Evolutionary conservation across 192 early-diverging fungal species (phyloP).

Genomic region (Geranomyces michiganensis): DNA sequence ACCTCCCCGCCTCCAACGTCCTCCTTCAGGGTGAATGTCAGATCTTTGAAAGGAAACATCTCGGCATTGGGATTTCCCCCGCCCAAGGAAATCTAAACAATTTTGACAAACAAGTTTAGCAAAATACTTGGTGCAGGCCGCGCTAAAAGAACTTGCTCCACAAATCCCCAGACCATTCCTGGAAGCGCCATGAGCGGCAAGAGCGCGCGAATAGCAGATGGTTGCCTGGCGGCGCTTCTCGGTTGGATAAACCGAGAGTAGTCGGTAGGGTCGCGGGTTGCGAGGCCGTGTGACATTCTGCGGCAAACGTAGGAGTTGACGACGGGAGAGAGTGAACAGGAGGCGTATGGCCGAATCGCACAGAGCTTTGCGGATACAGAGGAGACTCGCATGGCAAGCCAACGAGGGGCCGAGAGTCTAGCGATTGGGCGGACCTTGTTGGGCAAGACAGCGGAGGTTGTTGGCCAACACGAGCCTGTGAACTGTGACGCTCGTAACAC

Average conservation of each 20-base stretch:
- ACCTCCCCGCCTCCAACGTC: constrained; percentile 43
- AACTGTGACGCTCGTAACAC: too few relatives aligned
- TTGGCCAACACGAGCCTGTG: too few relatives aligned
- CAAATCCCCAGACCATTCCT: constrained; percentile 51
- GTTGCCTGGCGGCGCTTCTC: constrained; percentile 41
- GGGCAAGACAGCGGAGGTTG: too few relatives aligned
- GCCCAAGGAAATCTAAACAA: constrained; percentile 42
- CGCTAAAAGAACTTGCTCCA: background rate
- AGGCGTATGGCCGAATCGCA: too few relatives aligned
- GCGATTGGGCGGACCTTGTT: too few relatives aligned
- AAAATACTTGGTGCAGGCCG: background rate
- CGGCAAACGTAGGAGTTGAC: background rate
- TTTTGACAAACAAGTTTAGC: background rate
- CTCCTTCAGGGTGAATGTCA: constrained; percentile 45
- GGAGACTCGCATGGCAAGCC: too few relatives aligned
- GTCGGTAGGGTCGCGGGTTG: constrained; percentile 22
- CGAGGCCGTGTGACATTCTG: constrained; percentile 1
- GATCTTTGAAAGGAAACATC: constrained; percentile 54
- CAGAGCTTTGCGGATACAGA: too few relatives aligned
- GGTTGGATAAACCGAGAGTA: constrained; percentile 45
- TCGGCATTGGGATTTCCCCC: constrained; percentile 55
- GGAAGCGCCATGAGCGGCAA: constrained; percentile 41
- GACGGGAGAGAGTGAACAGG: too few relatives aligned
- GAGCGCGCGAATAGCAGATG: constrained; percentile 54
- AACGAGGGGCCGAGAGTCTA: too few relatives aligned